These are phyloP conservation scores for Suhomyces taliae DNA, from an alignment of 1,139 yeast genomes.

Conservation along the genomic window DNA sequence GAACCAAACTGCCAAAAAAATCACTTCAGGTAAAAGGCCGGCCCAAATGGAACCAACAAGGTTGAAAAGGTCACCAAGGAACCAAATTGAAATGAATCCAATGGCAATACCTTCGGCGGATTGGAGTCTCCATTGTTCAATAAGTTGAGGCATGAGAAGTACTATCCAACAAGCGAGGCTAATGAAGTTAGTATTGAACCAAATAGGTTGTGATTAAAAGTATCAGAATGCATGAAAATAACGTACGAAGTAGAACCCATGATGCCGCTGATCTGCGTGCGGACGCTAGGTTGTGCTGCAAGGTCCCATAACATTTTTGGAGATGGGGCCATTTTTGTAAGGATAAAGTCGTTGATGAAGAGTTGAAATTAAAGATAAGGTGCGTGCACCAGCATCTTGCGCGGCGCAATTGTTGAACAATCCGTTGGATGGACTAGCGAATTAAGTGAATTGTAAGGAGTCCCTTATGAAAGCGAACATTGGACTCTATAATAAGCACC, in stretches of 20 bases:
- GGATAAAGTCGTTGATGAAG: not conserved
- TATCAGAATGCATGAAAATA: not conserved
- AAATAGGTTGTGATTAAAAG: not conserved
- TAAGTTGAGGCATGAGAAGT: constrained; percentile 72
- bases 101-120: constrained; percentile 80
- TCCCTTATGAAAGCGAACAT: too few relatives aligned
- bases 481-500: too few relatives aligned
- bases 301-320: not conserved
- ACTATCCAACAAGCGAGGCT: constrained; percentile 78
- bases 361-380: not conserved
- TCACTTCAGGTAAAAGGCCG: constrained; percentile 64
- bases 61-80: constrained; percentile 70
- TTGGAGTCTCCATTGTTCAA: constrained; percentile 78
- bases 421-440: not conserved
- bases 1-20: constrained; percentile 72
- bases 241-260: constrained; percentile 64
- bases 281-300: not conserved
- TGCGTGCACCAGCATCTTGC: not conserved
- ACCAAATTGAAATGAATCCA: constrained; percentile 70
- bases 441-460: too few relatives aligned
- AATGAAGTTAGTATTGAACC: constrained; percentile 19
- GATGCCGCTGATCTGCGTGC: constrained; percentile 52
- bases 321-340: not conserved
- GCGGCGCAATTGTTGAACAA: not conserved
- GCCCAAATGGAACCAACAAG: constrained; percentile 74